Base-by-base conservation (phyloP, 2,329 filamentous ascomycete species). In the Hymenoscyphus occultus region DNA sequence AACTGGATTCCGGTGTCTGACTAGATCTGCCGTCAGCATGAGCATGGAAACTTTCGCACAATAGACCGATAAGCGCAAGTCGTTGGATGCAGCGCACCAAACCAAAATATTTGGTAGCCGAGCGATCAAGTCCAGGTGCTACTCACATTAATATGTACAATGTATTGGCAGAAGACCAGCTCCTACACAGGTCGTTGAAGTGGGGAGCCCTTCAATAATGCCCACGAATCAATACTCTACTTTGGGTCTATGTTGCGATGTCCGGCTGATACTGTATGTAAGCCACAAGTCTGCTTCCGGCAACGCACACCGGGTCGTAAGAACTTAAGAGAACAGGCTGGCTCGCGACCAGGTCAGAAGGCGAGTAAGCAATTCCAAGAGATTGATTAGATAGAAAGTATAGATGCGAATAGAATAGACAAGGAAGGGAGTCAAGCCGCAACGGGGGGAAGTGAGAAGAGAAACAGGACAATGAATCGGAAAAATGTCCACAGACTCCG, bases 101-200 rank as follows among this genome's bases (percentile, higher is more conserved):
- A 5, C 35, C 35, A 35, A 5, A 7, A 22, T 28, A 28, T 28
- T 28, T 3, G 28, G 28, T 32, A 56, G 3, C 22, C 19, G 51
- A 31, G 16, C 14, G 31, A n/a, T 10, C 35, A 45, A 32, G 32
- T 28, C 9, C 35, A 45, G 58, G 32, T 31, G 40, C 32, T 39
- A 58, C 61, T 63, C 19, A 65, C 59, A 64, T 39, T 66, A 68
- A 40, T 66, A 68, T 63, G 59, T 67, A 67, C 51, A 61, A 63
- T 22, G 5, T 51, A 22, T 56, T 65, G 54, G 63, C 71, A 72
- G 69, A 72, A 73, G 71, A 42, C 72, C 72, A 71, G 72, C 72
- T 74, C 61, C 72, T 71, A 69, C 65, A 60, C 19, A n/a, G 45
- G 19, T 19, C 19, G 35, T 35, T 51, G 19, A 45, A 45, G 42